These are phyloP conservation scores for Penicillium paxilli DNA, from an alignment of 495 filamentous ascomycete genomes.

Conservation along the genomic window DNA sequence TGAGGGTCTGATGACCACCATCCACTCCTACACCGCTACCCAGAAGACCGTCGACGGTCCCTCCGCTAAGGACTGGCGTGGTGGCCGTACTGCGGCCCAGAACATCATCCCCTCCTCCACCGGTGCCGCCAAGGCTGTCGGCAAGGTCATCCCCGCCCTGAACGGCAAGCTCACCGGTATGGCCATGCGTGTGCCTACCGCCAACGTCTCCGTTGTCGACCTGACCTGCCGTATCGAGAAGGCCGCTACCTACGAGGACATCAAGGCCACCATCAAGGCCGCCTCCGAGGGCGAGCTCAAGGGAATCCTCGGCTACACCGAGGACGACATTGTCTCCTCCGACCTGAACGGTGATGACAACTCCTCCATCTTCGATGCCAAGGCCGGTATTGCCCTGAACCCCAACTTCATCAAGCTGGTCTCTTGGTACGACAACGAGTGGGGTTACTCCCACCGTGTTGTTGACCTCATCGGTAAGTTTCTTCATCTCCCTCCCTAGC, in stretches of 20 bases:
- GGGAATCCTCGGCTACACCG: conserved; percentile 92
- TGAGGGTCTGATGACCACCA: conserved; percentile 99
- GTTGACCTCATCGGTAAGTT: conserved; percentile 79
- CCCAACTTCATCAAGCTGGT: conserved; percentile 98
- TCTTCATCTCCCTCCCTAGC: no score
- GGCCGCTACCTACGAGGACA: conserved; percentile 82
- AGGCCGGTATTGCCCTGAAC: conserved; percentile 98
- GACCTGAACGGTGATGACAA: conserved; percentile 88
- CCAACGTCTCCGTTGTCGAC: conserved; percentile 99
- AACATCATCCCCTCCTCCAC: conserved; percentile 99
- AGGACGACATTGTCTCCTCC: conserved; percentile 93
- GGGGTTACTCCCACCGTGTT: conserved; percentile 98
- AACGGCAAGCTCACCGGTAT: conserved; percentile 99
- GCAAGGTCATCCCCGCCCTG: conserved; percentile 95
- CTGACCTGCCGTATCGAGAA: conserved; percentile 94
- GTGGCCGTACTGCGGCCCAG: conserved; percentile 95
- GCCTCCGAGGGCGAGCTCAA: conserved; percentile 81
- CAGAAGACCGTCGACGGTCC: conserved; percentile 99
- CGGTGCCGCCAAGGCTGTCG: conserved; percentile 99
- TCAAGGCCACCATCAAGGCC: conserved; percentile 90
- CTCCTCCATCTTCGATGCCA: conserved; percentile 99
- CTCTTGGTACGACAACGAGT: conserved; percentile 97
- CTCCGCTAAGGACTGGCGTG: conserved; percentile 98
- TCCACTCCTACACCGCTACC: conserved; percentile 99
- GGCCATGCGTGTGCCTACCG: conserved; percentile 97